phyloP scores from a whole-genome alignment of 2,329 filamentous ascomycete species.

The Paecilomyces sp. region DNA sequence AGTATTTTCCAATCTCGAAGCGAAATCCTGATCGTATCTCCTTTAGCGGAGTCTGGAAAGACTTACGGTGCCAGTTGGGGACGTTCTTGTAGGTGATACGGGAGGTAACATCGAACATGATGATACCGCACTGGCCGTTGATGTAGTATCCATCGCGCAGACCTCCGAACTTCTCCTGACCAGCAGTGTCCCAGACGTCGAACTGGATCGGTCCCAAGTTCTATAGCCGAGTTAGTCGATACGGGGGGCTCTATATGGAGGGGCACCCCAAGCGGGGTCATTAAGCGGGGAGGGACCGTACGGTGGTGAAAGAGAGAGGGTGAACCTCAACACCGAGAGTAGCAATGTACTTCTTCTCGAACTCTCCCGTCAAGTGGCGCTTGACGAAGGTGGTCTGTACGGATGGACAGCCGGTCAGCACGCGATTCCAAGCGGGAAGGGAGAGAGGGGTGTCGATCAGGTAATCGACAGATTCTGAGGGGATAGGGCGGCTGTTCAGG shows the following conservation, averaged over 20 bases:
- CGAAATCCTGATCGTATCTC: not conserved
- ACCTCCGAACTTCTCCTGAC: slow-evolving; percentile 99
- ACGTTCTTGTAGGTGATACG: slow-evolving; percentile 99
- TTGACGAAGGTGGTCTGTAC: slow-evolving; percentile 98
- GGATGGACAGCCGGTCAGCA: not conserved
- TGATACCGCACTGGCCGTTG: slow-evolving; percentile 99
- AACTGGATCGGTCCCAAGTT: slow-evolving; percentile 97
- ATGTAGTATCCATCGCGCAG: slow-evolving; percentile 99
- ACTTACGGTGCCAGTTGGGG: slow-evolving; percentile 99
- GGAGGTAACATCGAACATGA: slow-evolving; percentile 99
- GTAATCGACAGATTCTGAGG: not conserved
- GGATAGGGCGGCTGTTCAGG: not conserved
- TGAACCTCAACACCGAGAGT: slow-evolving; percentile 99
- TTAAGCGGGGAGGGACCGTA: slow-evolving; percentile 50
- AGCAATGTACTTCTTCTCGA: slow-evolving; percentile 99
- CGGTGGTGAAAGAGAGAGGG: slow-evolving; percentile 94
- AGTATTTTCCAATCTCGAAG: slow-evolving; percentile 2
- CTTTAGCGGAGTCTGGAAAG: not conserved
- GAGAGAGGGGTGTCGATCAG: not conserved
- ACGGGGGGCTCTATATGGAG: slow-evolving; percentile 6
- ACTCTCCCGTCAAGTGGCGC: slow-evolving; percentile 98
- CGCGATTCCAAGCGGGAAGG: not conserved
- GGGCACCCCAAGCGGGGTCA: slow-evolving; percentile 21
- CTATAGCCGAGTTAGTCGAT: slow-evolving; percentile 35
- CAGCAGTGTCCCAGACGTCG: slow-evolving; percentile 98